phyloP scores from a whole-genome alignment of 345 rosid species.

The Arabidopsis thaliana region TAIR10.1 NC_003071.7:12723501-12724000 shows the following conservation, averaged over 20 bases:
- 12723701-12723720: background rate
- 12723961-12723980: constrained; percentile 7
- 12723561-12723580: background rate
- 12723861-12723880: too few species aligned
- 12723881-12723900: background rate
- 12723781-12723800: too few species aligned
- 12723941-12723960: background rate
- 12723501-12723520: background rate
- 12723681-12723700: background rate
- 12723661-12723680: background rate
- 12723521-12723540: constrained; percentile 10
- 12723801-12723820: too few species aligned
- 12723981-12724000: background rate
- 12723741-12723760: background rate
- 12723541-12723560: background rate
- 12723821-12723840: too few species aligned
- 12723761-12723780: too few species aligned
- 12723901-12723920: background rate
- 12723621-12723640: background rate
- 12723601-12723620: background rate
- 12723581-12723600: background rate
- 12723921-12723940: background rate
- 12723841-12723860: too few species aligned
- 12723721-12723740: background rate
- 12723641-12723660: background rate